Base-by-base conservation (phyloP, 1,284 basidiomycete species). In the Phlebopus sp. region DNA sequence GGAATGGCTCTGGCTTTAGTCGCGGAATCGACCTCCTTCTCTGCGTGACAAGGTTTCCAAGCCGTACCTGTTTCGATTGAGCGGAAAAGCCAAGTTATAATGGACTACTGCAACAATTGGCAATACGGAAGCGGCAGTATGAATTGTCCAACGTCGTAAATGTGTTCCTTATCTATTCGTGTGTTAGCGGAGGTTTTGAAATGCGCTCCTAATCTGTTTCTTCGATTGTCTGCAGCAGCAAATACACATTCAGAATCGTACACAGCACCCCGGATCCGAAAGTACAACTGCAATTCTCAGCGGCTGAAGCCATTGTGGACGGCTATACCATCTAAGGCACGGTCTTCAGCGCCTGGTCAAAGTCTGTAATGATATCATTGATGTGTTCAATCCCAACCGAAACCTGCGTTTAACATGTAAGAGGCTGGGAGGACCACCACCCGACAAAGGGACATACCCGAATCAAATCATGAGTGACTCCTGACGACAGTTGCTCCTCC, bases 301-400 rank as follows among this genome's bases (percentile, higher is more conserved):
- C 13, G 35, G 10, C 9, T 5, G 37, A 9, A 38, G 21, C n/a
- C 21, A n/a, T n/a, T 13, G 17, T 14, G 9, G 5, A 5, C 6
- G 14, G 34, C 13, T 23, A 23, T 15, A 8, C 31, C 10, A 17
- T 9, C 8, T 54, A 63, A 45, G 55, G 40, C 6, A 59, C 48
- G 5, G 37, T 19, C 10, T 47, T 42, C 40, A 68, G 38, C 3
- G 62, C 62, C 48, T 67, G 66, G 53, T 84, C 81, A 62, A 94
- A 92, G 68, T 94, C 91, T 10, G 87, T 88, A 56, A 92, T 86
- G 63, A 92, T 92, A 62, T 92, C 90, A 34, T 75, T 75, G 59
- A 92, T 91, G 56, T 83, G 84, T 69, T 95, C 92, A 54, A 90
- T 90, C n/a, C 92, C 92, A 37, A 86, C 83, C 3, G 79, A 75